Evolutionary conservation across 441 rosid species (phyloP).

Genomic region (Theobroma grandiflorum): DNA sequence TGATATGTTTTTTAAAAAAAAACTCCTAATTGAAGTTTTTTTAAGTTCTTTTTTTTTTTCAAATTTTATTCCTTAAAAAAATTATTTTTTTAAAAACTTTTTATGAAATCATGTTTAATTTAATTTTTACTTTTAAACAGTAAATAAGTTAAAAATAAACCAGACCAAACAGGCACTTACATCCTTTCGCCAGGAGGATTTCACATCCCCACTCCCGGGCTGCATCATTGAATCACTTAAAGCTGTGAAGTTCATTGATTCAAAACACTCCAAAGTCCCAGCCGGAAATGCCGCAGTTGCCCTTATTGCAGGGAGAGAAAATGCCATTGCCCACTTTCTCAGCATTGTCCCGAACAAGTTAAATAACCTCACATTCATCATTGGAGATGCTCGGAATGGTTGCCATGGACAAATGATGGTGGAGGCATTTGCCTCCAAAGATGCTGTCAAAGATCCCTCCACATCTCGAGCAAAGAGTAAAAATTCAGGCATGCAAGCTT

Average conservation of each 20-base stretch:
- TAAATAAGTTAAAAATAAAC: too few species aligned
- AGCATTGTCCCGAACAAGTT: constrained; percentile 65
- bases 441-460: constrained; percentile 68
- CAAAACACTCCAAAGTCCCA: constrained; percentile 79
- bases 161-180: too few species aligned
- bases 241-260: constrained; percentile 86
- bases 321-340: constrained; percentile 86
- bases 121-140: too few species aligned
- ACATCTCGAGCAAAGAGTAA: constrained; percentile 71
- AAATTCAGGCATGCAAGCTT: constrained; percentile 52
- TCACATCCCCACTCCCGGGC: constrained; percentile 84
- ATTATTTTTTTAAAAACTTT: too few species aligned
- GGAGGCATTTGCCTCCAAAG: constrained; percentile 81
- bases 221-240: constrained; percentile 91
- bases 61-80: too few species aligned
- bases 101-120: too few species aligned
- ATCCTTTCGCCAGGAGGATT: constrained; percentile 81
- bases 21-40: too few species aligned
- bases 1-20: too few species aligned
- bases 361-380: constrained; percentile 58
- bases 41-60: too few species aligned
- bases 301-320: constrained; percentile 88
- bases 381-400: constrained; percentile 86
- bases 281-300: constrained; percentile 77
- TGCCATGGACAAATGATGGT: constrained; percentile 96